phyloP scores from a whole-genome alignment of 2,329 filamentous ascomycete genomes.

The Trichoderma oligosporum region DNA sequence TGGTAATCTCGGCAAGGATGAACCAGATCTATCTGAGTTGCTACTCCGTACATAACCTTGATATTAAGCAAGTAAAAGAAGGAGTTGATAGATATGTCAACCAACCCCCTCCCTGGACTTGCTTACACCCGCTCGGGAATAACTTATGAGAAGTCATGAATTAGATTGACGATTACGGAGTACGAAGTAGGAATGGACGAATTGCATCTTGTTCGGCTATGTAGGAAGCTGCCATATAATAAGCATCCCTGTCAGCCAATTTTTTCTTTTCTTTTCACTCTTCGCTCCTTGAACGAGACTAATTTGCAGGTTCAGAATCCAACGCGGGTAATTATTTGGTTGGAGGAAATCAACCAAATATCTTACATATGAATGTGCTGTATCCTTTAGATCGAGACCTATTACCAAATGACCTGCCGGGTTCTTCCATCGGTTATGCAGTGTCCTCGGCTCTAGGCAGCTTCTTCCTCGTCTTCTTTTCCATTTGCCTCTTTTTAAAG shows the following conservation, averaged over 20 bases:
- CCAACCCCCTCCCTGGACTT: neutral
- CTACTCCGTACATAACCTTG: neutral
- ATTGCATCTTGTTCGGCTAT: neutral
- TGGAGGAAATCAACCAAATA: neutral
- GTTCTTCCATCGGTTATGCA: neutral
- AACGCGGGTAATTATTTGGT: neutral
- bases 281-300: no score
- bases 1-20: neutral
- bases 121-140: neutral
- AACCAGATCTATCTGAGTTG: neutral
- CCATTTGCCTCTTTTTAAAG: neutral
- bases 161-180: neutral
- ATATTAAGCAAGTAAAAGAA: neutral
- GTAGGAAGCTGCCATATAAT: neutral
- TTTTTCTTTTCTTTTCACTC: neutral
- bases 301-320: no score
- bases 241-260: neutral
- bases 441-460: conserved; percentile 1
- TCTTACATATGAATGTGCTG: neutral
- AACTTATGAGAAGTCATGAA: conserved; percentile 1
- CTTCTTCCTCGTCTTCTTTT: neutral
- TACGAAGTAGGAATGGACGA: neutral
- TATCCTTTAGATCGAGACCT: neutral
- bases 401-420: neutral
- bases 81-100: neutral